Evolutionary conservation across 208 protist genomes (phyloP).

Genomic region (Trypanosoma lewisi): DNA sequence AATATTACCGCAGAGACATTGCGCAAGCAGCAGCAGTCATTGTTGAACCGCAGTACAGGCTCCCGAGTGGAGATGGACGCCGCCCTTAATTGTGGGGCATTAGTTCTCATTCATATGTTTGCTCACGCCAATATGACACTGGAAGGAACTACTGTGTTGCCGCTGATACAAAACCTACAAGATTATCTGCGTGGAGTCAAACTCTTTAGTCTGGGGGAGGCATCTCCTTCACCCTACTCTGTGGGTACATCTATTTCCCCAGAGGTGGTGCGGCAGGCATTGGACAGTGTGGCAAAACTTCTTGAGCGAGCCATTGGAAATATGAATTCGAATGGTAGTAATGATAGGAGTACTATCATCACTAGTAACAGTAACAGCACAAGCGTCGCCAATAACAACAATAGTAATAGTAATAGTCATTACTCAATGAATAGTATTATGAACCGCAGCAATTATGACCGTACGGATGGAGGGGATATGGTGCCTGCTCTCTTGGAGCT

Average conservation of each 20-base stretch:
- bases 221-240: constrained; percentile 5
- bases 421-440: not conserved
- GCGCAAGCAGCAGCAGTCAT: constrained; percentile 42
- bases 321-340: not conserved
- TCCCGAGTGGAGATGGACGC: constrained; percentile 35
- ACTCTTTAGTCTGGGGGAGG: constrained; percentile 67
- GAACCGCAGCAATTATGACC: not conserved
- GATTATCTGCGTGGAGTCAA: constrained; percentile 70
- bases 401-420: not conserved
- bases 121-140: constrained; percentile 26
- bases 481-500: constrained; percentile 54
- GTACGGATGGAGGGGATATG: constrained; percentile 7
- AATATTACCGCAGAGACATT: constrained; percentile 75
- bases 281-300: constrained; percentile 48
- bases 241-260: constrained; percentile 37
- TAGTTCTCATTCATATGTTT: constrained; percentile 81
- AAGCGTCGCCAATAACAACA: not conserved
- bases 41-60: constrained; percentile 5
- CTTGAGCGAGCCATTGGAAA: constrained; percentile 31
- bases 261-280: constrained; percentile 54
- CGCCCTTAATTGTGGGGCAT: constrained; percentile 74
- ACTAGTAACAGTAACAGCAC: not conserved
- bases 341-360: not conserved
- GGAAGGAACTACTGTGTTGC: constrained; percentile 32
- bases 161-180: constrained; percentile 61